Evolutionary conservation across 208 protist species (phyloP), one percentile per base, ranked within the genome.

Genomic region (Leishmania lainsoni): DNA sequence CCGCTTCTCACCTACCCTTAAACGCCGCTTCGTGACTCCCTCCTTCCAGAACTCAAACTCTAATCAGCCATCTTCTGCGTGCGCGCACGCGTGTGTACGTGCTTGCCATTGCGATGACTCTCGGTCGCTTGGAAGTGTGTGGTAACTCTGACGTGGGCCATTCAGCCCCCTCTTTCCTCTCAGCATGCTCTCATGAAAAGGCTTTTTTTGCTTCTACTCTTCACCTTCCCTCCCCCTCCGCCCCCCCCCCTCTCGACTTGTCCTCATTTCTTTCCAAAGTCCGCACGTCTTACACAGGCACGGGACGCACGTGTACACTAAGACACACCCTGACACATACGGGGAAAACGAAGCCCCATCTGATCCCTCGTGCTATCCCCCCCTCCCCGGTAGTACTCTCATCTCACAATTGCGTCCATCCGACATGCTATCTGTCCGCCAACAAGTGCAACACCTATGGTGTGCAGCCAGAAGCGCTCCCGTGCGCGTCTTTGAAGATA

Each of bases 321-420:
- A 61, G 22, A 81, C 39, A 83, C 85, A 3, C 84, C 81, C 12
- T 39, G 5, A 65, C 59, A 16, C 22, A 22, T 29, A 29, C 29
- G 1, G 12, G 9, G 10, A 42, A 68, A 68, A 39, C 22, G 5
- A 17, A 39, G 12, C n/a, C 29, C 6, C 61, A 68, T 68, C 32
- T 68, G 61, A 9, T 29, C 68, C 68, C 16, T 72, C 22, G 12
- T 42, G 0, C 35, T 48, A 35, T 20, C 52, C 52, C 52, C 17
- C 52, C 17, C 52, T 2, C 52, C 52, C 52, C 9, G 9, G 12
- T 17, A 26, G 16, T 8, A 39, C 6, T 14, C 17, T 14, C 20
- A 45, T 45, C 17, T 70, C 17, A 48, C 17, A 22, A 48, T 26
- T 3, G 35, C 17, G 2, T 70, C 29, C 20, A 39, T 70, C 17